These are phyloP conservation scores for Striga asiatica DNA, from an alignment of 257 asterid species.

Conservation along the genomic window DNA sequence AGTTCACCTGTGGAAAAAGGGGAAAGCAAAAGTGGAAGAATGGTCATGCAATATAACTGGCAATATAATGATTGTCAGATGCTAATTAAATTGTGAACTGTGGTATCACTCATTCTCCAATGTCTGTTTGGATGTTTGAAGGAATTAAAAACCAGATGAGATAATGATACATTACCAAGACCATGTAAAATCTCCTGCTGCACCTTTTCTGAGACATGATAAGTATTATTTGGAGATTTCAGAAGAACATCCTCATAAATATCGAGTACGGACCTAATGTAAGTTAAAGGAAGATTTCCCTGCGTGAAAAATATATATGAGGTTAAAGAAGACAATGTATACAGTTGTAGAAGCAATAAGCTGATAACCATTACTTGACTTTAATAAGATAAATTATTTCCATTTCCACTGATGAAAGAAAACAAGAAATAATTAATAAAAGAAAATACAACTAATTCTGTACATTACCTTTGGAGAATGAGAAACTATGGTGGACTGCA, in stretches of 20 bases:
- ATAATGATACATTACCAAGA: constrained; percentile 60
- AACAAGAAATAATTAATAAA: constrained; percentile 8
- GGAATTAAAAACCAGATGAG: constrained; percentile 1
- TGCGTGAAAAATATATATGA: constrained; percentile 23
- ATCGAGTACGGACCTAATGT: constrained; percentile 71
- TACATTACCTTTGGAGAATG: constrained; percentile 78
- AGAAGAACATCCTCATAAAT: constrained; percentile 73
- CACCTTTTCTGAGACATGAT: constrained; percentile 61
- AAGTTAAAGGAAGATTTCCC: constrained; percentile 73
- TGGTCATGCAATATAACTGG: constrained; percentile 2
- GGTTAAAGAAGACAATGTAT: constrained; percentile 15
- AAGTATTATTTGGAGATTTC: constrained; percentile 43
- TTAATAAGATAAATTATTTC: too few relatives aligned
- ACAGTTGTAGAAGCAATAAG: constrained; percentile 12
- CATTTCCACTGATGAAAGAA: too few relatives aligned
- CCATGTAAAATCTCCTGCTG: constrained; percentile 91
- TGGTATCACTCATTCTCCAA: constrained; percentile 34
- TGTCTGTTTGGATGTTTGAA: neutral
- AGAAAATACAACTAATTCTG: neutral
- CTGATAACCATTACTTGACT: too few relatives aligned
- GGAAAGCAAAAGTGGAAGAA: constrained; percentile 6
- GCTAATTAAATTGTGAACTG: neutral
- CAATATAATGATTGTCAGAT: neutral
- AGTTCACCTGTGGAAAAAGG: constrained; percentile 65
- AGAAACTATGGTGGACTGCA: constrained; percentile 81